Evolutionary conservation across 2,329 filamentous ascomycete species (phyloP).

Genomic region (Neonectria sp.): DNA sequence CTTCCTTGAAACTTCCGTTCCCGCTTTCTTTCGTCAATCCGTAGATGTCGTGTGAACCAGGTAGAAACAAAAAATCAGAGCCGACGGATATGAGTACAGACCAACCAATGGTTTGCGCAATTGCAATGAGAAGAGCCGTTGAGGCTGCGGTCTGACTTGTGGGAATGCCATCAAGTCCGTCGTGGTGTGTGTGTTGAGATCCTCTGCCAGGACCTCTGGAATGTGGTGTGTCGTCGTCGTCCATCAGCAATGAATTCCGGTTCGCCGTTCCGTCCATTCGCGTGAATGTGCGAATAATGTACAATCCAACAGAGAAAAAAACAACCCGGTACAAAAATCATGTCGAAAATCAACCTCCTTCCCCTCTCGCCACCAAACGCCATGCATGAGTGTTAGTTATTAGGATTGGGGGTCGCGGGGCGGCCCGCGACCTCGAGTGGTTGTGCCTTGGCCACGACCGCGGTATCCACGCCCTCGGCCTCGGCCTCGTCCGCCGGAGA

Average conservation of each 20-base stretch:
- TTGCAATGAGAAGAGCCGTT: constrained; percentile 42
- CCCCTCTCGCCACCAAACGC: constrained; percentile 46
- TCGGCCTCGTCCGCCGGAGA: constrained; percentile 55
- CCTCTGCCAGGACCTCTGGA: constrained; percentile 32
- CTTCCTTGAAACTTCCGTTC: constrained; percentile 41
- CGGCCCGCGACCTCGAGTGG: constrained; percentile 55
- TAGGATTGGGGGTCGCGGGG: constrained; percentile 56
- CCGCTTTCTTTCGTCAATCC: constrained; percentile 48
- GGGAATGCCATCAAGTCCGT: constrained; percentile 38
- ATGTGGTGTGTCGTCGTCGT: constrained; percentile 44
- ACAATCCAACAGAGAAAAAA: constrained; percentile 58
- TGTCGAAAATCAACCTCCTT: constrained; percentile 45
- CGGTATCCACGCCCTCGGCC: constrained; percentile 58
- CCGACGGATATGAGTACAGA: constrained; percentile 50
- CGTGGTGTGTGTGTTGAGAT: constrained; percentile 35
- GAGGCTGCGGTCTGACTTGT: constrained; percentile 35
- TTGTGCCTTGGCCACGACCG: constrained; percentile 54
- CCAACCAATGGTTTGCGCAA: constrained; percentile 42
- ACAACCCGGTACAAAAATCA: constrained; percentile 49
- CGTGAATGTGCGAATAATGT: constrained; percentile 58
- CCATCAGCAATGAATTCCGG: constrained; percentile 52
- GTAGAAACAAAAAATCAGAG: constrained; percentile 51
- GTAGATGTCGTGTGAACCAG: constrained; percentile 49
- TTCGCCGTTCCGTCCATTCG: constrained; percentile 56
- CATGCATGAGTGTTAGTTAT: constrained; percentile 46